Evolutionary conservation across 768 basidiomycete species (phyloP), one percentile per base, ranked within the genome.

Genomic region (Macrocybe gigantea): DNA sequence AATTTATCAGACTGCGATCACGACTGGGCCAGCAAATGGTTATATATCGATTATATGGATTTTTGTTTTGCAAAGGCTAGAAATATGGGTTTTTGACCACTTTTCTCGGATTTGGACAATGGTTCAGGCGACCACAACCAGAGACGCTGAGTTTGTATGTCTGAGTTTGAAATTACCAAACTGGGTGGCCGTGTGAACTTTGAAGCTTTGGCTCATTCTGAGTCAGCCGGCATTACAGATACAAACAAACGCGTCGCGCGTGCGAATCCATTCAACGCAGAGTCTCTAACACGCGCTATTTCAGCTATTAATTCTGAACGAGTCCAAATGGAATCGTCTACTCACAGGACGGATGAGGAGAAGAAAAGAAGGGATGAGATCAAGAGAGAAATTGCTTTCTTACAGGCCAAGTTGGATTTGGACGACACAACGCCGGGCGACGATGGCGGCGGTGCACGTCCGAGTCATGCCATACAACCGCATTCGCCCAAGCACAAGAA

Each of bases 321-420:
- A n/a, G 11, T 38, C 33, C 5, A 11, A 32, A 85, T 86, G 84
- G 72, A 83, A 39, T 83, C 84, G 0, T 69, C 74, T 13, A 68
- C 73, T 1, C 67, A 64, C 50, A 71, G 75, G 53, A 52, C 50
- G 2, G 54, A 67, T 36, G 62, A 66, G 7, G 72, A 74, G 29
- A 60, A 59, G 38, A 63, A 57, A 30, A 70, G 59, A 45, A 78
- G 82, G 47, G 70, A 68, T 37, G 73, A 77, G 34, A 62, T 88
- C 9, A 66, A 71, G 37, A 65, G 61, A 11, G 71, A 86, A 52
- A 88, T 88, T 41, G 72, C 74, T 0, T 53, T 53, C 0, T 64
- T 88, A 22, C 74, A 86, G 50, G 68, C 77, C 0, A 76, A 84
- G 59, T 72, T 86, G 13, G 55, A 56, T 10, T 68, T 70, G 8